Conservation (phyloP, 1,284 basidiomycete species). For the Sporisorium sorghi region DNA sequence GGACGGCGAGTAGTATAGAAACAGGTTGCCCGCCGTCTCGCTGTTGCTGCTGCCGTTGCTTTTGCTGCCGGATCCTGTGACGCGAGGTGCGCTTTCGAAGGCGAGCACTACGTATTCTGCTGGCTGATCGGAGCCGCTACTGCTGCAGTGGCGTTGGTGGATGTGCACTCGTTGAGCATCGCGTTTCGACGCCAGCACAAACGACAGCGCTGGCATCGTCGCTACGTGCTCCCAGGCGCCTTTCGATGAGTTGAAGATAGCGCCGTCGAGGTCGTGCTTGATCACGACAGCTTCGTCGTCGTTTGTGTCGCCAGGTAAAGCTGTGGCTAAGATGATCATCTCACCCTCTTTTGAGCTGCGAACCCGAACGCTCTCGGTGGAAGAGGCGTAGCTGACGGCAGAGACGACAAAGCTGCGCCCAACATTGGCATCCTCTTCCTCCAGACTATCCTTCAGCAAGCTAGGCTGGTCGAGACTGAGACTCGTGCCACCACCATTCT, state of each 20-base stretch:
- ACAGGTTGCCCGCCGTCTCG: slow-evolving; percentile 53
- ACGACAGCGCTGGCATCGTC: slow-evolving; percentile 88
- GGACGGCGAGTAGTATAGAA: slow-evolving; percentile 49
- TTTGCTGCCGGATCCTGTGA: slow-evolving; percentile 22
- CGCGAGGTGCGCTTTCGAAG: slow-evolving; percentile 48
- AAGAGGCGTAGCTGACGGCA: slow-evolving; percentile 59
- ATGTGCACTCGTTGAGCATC: slow-evolving; percentile 62
- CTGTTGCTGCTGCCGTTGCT: slow-evolving; percentile 4
- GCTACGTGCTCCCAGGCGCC: slow-evolving; percentile 78
- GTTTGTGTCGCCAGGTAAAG: slow-evolving; percentile 2
- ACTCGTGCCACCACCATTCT: slow-evolving; percentile 62
- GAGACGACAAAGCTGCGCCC: slow-evolving; percentile 76
- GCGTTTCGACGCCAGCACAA: slow-evolving; percentile 89
- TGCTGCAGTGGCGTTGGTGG: slow-evolving; percentile 15
- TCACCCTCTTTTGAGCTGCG: slow-evolving; percentile 6
- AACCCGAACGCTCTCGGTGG: neutral
- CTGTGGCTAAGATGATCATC: slow-evolving; percentile 16
- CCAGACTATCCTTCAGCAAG: slow-evolving; percentile 82
- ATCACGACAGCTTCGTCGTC: slow-evolving; percentile 72
- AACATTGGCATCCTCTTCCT: slow-evolving; percentile 81
- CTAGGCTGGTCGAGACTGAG: slow-evolving; percentile 71
- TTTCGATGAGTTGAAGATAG: slow-evolving; percentile 73
- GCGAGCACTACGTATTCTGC: slow-evolving; percentile 40
- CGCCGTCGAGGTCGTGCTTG: slow-evolving; percentile 85
- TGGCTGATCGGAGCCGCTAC: neutral